Base-by-base conservation (phyloP, 306 rosid genomes). In the Sicyos baderoa region DNA sequence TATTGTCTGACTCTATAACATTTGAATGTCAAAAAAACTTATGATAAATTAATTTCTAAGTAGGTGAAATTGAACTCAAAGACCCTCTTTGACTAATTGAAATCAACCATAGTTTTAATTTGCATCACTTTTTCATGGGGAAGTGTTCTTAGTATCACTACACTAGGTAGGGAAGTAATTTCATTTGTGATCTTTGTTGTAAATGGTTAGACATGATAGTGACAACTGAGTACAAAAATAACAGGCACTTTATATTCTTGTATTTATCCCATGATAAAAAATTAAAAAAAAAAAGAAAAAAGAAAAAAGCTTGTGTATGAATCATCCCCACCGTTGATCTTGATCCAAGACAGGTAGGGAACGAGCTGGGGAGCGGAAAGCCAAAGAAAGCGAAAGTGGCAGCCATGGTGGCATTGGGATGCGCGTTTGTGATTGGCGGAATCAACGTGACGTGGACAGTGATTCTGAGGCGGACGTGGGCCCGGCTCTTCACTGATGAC, bases 301-400 rank as follows among this genome's bases (percentile, higher is more conserved):
- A 29, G 17, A 49, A 51, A 10, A 51, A 51, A 51, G 55, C 21
- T 51, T 51, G 0, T 52, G 55, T 5, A 40, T 40, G 45, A 40
- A 49, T 49, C 53, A 49, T 49, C 53, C 53, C 17, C 6, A 15
- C 53, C 53, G 53, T 49, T 49, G 53, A 52, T 52, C 42, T 32
- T 7, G 13, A 25, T 32, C 7, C 19, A 22, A 37, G 44, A 37
- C 76, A 93, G 97, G 99, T 93, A 25, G 97, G 99, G 74, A 93
- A 88, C 74, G 99, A 93, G 81, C 90, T 93, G 44, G 99, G 99
- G 52, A 89, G 94, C 35, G 91, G 96, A 1, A 93, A 85, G 74
- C 99, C 99, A 11, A 81, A 84, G 81, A 90, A 80, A 71, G 99
- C 99, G 37, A 93, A 84, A 81, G 79, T 88, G 18, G 99, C 96